Base-by-base conservation (phyloP, 2,329 filamentous ascomycete species). In the Aschersonia sp. region DNA sequence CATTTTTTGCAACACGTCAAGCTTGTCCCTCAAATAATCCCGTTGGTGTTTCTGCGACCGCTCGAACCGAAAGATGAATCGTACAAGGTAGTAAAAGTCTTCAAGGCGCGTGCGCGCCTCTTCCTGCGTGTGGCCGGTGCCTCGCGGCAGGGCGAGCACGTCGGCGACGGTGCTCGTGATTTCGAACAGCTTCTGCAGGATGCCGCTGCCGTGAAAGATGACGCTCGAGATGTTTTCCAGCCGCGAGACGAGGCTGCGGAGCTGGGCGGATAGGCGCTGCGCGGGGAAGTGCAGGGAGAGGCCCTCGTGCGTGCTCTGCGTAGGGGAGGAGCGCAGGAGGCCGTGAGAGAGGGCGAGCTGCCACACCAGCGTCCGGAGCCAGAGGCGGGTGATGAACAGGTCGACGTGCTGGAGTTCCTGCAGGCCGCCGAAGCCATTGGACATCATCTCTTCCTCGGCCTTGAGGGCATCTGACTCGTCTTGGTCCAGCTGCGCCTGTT, bases 101-200 rank as follows among this genome's bases (percentile, higher is more conserved):
- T 75, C 69, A 44, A 77, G 69, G 12, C 72, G 64, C 3, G 68
- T 62, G 4, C 64, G 61, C 2, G 68, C 69, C 31, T 74, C 72
- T 40, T 71, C 65, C 4, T 69, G 58, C 6, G 55, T 56, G 48
- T 61, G 46, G 30, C 53, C 51, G 0, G 68, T 66, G 0, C 65
- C 66, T 5, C 67, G 64, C 0, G 72, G 71, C 10, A 77, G 61
- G 43, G 74, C 71, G 29, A 78, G 65, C 2, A 80, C 75, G 52
- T 79, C 75, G 6, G 75, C 74, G 44, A 79, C 74, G 2, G 74
- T 78, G 55, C 74, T 76, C 0, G 74, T 73, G 51, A 80, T 75
- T 54, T 80, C 76, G 48, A 80, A 77, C 4, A 80, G 63, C 56
- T 80, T 80, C 51, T 76, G 71, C 47, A 78, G 62, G 48, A 80